These are phyloP conservation scores for Thalassia testudinum DNA, from an alignment of 116 monocot species.

Conservation along the genomic window DNA sequence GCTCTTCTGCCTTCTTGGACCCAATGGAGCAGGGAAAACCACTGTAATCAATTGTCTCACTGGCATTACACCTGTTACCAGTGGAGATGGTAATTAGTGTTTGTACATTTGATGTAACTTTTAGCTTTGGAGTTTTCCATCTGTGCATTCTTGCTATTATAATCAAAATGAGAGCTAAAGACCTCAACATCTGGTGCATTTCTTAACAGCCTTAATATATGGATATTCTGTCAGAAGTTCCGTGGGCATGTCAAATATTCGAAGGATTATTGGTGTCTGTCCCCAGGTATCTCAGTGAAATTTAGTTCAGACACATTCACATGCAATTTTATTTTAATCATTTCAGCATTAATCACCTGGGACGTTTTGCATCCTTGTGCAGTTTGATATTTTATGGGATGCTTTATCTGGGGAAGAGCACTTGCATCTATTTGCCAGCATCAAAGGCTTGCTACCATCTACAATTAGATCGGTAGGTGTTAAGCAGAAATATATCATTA, in stretches of 20 bases:
- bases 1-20: constrained; percentile 89
- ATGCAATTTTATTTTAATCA: no score
- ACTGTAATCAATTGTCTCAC: constrained; percentile 81
- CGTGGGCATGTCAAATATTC: constrained; percentile 76
- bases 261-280: constrained; percentile 80
- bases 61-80: constrained; percentile 78
- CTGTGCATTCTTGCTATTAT: no score
- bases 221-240: constrained; percentile 57
- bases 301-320: no score
- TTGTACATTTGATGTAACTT: no score
- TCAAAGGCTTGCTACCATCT: constrained; percentile 67
- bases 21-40: constrained; percentile 94
- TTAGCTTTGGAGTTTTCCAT: no score
- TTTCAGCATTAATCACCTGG: no score
- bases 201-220: constrained; percentile 59
- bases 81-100: constrained; percentile 58
- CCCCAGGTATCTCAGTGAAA: constrained; percentile 45
- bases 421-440: constrained; percentile 64
- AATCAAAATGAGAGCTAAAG: no score
- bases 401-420: constrained; percentile 74
- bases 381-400: constrained; percentile 96
- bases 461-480: constrained; percentile 50
- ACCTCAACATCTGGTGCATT: no score
- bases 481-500: not conserved
- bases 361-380: constrained; percentile 2